These are phyloP conservation scores for Viridothelium virens DNA, from an alignment of 495 filamentous ascomycete species.

Conservation along the genomic window DNA sequence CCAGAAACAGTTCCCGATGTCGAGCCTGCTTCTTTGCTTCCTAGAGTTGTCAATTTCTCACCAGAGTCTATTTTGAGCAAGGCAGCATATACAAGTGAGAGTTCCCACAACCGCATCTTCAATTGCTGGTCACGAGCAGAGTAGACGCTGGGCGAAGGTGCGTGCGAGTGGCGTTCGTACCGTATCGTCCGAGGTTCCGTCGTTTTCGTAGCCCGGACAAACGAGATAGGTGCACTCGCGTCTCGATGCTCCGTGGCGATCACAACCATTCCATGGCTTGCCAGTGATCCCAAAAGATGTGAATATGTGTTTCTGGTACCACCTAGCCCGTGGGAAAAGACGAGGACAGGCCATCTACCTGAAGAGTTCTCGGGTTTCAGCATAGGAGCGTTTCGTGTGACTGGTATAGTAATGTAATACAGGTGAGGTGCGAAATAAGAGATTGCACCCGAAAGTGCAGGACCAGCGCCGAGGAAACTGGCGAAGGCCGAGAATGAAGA, in stretches of 20 bases:
- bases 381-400: constrained; percentile 41
- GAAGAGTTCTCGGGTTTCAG: constrained; percentile 42
- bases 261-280: constrained; percentile 68
- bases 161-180: constrained; percentile 33
- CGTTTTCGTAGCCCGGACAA: constrained; percentile 40
- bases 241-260: constrained; percentile 71
- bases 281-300: constrained; percentile 59
- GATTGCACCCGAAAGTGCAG: constrained; percentile 48
- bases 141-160: constrained; percentile 48
- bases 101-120: constrained; percentile 63
- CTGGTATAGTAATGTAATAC: constrained; percentile 58
- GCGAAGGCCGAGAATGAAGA: constrained; percentile 60
- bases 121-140: constrained; percentile 57
- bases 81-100: constrained; percentile 55
- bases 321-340: constrained; percentile 75
- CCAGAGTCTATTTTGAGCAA: constrained; percentile 54
- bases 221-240: constrained; percentile 58
- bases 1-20: constrained; percentile 38
- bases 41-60: constrained; percentile 34
- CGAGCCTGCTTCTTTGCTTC: constrained; percentile 36
- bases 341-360: constrained; percentile 61
- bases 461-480: constrained; percentile 54
- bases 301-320: constrained; percentile 70
- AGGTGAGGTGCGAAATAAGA: constrained; percentile 61
- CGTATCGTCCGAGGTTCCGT: constrained; percentile 43